Percentiles rank a stretch among this genome's conserved stretches.
These are phyloP conservation scores for Blastocystis sp. DNA, from an alignment of 352 stramenopile genomes.

Conservation along the genomic window DNA sequence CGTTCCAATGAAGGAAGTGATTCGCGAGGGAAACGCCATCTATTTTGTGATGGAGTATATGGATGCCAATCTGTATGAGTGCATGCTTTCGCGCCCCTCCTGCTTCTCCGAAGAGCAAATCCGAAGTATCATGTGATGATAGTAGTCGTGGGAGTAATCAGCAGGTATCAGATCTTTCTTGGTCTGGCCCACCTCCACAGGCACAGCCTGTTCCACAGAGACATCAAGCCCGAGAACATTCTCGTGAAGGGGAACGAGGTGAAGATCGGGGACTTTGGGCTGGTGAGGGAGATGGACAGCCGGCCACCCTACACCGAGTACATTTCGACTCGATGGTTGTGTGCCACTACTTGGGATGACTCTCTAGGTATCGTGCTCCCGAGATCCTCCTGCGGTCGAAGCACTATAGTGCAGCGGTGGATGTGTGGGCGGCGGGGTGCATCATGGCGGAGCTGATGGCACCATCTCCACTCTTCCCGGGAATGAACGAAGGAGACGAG, in stretches of 20 bases:
- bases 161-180: constrained; percentile 89
- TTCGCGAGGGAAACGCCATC: constrained; percentile 91
- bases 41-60: constrained; percentile 99
- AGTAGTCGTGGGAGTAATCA: background rate
- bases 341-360: background rate
- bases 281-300: constrained; percentile 88
- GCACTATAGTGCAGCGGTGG: constrained; percentile 93
- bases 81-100: constrained; percentile 86
- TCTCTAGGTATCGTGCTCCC: constrained; percentile 84
- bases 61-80: constrained; percentile 89
- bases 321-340: constrained; percentile 90
- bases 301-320: constrained; percentile 92
- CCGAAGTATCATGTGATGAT: constrained; percentile 85
- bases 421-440: constrained; percentile 92
- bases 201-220: constrained; percentile 94
- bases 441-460: constrained; percentile 96
- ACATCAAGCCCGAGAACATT: constrained; percentile 97
- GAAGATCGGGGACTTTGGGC: constrained; percentile 96
- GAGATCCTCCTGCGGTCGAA: constrained; percentile 90
- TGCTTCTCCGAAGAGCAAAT: constrained; percentile 85
- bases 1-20: constrained; percentile 95
- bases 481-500: constrained; percentile 91
- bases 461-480: constrained; percentile 91
- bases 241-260: constrained; percentile 88
- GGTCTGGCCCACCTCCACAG: constrained; percentile 95